phyloP scores from a whole-genome alignment of 331 rosid genomes.

The Rhamnella rubrinervis region DNA sequence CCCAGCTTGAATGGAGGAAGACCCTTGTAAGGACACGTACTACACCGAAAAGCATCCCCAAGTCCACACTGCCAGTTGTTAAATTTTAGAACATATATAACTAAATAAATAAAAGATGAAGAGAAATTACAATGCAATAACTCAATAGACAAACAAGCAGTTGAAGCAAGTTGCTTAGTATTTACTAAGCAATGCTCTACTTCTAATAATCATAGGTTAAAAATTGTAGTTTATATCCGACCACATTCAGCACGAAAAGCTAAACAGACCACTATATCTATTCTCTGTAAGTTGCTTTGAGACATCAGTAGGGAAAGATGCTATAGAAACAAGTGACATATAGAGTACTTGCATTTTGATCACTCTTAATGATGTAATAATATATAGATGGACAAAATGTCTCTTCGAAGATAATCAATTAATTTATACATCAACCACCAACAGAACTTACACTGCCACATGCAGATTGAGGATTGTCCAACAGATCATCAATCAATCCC shows the following conservation, averaged over 20 bases:
- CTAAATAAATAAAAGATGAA: neutral
- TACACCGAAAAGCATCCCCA: slow-evolving; percentile 97
- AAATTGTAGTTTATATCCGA: neutral
- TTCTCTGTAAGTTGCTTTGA: neutral
- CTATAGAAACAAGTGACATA: neutral
- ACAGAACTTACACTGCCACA: slow-evolving; percentile 79
- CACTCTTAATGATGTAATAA: neutral
- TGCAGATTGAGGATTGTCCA: slow-evolving; percentile 79
- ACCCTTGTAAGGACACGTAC: slow-evolving; percentile 96
- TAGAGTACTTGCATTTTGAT: neutral
- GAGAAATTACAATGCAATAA: neutral
- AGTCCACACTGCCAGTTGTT: slow-evolving; percentile 76
- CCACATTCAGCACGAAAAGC: neutral
- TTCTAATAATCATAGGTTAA: too few relatives aligned
- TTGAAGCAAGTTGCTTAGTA: neutral
- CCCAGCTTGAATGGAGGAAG: slow-evolving; percentile 91
- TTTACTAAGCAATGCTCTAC: too few relatives aligned
- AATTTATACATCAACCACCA: neutral
- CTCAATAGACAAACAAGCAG: neutral
- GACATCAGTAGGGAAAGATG: neutral
- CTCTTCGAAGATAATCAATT: neutral
- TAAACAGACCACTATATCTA: neutral
- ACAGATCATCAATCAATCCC: slow-evolving; percentile 65
- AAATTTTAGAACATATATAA: slow-evolving; percentile 21
- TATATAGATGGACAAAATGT: neutral